phyloP scores from a whole-genome alignment of 352 stramenopile genomes.

The Pythium monospermum region DNA sequence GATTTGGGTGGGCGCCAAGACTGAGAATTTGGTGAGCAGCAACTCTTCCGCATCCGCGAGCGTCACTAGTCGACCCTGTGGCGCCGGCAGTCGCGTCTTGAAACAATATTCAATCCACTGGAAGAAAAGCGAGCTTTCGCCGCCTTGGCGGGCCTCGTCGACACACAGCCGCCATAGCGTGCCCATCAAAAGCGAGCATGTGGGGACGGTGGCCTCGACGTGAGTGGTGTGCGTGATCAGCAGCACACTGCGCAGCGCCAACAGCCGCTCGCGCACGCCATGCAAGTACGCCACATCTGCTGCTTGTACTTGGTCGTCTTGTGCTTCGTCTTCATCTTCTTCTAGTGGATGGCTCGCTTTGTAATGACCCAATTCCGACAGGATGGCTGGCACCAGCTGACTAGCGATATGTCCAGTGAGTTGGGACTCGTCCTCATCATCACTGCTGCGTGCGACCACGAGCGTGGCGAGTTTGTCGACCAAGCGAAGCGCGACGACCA shows the following conservation, averaged over 20 bases:
- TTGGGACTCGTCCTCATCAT: background rate
- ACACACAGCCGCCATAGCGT: conserved; percentile 46
- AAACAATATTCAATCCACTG: conserved; percentile 72
- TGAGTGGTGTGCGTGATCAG: conserved; percentile 25
- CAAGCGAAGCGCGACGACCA: conserved; percentile 14
- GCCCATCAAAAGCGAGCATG: conserved; percentile 8
- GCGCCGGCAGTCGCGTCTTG: background rate
- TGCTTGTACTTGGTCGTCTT: background rate
- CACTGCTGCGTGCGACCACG: background rate
- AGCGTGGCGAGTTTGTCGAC: conserved; percentile 8
- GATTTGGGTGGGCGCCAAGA: no score
- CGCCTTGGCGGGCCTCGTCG: conserved; percentile 21
- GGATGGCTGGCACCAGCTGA: background rate
- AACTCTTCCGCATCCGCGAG: conserved; percentile 18
- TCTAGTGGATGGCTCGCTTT: conserved; percentile 8
- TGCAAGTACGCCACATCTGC: conserved; percentile 9
- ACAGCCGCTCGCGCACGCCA: conserved; percentile 25
- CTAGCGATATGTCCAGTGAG: no score
- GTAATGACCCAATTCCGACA: conserved; percentile 3
- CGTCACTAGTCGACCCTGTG: conserved; percentile 1
- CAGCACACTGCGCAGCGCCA: conserved; percentile 55
- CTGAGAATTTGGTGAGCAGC: no score
- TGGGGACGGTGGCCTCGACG: background rate
- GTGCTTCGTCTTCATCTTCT: background rate
- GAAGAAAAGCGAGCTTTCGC: conserved; percentile 62